Evolutionary conservation across 1,284 basidiomycete genomes (phyloP).

Genomic region (Tylopilus sp.): DNA sequence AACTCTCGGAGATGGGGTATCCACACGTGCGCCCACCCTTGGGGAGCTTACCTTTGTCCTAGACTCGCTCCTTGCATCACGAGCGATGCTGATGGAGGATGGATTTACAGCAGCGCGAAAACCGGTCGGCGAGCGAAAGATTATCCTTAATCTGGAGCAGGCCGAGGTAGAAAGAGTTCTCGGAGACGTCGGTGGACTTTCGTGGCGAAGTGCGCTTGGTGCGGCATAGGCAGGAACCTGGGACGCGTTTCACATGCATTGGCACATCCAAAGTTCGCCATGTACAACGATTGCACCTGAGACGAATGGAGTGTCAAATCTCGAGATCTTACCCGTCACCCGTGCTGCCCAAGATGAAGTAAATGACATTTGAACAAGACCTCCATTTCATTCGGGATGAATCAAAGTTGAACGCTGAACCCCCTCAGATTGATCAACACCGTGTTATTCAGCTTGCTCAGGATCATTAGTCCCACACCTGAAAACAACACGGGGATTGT

Average conservation of each 20-base stretch:
- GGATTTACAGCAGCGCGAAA: conserved; percentile 53
- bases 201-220: conserved; percentile 62
- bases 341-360: too few relatives aligned
- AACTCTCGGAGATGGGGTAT: conserved; percentile 53
- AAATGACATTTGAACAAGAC: background rate
- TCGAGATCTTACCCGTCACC: too few relatives aligned
- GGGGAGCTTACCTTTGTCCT: conserved; percentile 61
- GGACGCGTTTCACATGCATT: background rate
- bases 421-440: too few relatives aligned
- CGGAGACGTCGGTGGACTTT: conserved; percentile 64
- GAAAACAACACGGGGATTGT: too few relatives aligned
- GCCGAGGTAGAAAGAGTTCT: conserved; percentile 72
- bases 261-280: too few relatives aligned
- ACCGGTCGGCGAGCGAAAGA: conserved; percentile 54
- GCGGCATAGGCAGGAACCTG: conserved; percentile 13
- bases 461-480: too few relatives aligned
- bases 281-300: background rate
- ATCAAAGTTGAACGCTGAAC: too few relatives aligned
- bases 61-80: conserved; percentile 67
- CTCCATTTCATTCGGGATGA: background rate
- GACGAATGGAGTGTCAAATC: background rate
- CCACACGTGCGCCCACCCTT: conserved; percentile 50
- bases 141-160: conserved; percentile 70
- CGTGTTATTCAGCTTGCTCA: background rate
- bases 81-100: conserved; percentile 71